Evolutionary conservation across 176 grass and related monocot species (phyloP).

Genomic region (Thinopyrum elongatum): DNA sequence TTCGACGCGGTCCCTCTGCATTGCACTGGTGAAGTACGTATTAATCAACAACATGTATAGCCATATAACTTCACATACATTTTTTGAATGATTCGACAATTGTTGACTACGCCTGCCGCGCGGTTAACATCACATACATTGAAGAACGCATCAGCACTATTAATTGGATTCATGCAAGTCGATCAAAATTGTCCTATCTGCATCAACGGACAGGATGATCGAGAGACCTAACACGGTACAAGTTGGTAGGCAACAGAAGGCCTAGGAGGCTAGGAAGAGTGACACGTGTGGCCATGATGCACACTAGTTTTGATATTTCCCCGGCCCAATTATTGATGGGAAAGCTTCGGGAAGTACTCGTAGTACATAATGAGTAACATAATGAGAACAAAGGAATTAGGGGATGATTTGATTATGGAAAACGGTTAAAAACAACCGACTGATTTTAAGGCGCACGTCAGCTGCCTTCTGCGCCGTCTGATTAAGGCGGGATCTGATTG

Average conservation of each 20-base stretch:
- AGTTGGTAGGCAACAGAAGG: conserved; percentile 2
- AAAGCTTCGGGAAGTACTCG: background rate
- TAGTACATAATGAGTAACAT: background rate
- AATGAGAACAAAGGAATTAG: background rate
- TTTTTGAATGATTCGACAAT: background rate
- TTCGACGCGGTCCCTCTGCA: too few species aligned
- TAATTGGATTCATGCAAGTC: background rate
- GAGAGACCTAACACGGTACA: background rate
- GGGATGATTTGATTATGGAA: background rate
- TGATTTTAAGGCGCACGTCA: too few species aligned
- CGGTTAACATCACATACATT: background rate
- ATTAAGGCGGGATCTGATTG: too few species aligned
- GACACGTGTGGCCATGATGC: conserved; percentile 1
- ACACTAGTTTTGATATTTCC: background rate
- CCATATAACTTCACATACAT: too few species aligned
- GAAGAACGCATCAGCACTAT: background rate
- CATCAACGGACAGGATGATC: background rate
- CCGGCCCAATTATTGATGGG: conserved; percentile 3
- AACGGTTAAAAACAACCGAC: too few species aligned
- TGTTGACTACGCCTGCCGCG: background rate
- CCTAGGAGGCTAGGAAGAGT: conserved; percentile 1
- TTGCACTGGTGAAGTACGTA: too few species aligned
- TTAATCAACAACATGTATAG: too few species aligned
- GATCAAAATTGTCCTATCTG: background rate
- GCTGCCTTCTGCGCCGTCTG: too few species aligned